phyloP scores from a whole-genome alignment of 2,329 filamentous ascomycete species.

The Trichoderma cornu-damae region DNA sequence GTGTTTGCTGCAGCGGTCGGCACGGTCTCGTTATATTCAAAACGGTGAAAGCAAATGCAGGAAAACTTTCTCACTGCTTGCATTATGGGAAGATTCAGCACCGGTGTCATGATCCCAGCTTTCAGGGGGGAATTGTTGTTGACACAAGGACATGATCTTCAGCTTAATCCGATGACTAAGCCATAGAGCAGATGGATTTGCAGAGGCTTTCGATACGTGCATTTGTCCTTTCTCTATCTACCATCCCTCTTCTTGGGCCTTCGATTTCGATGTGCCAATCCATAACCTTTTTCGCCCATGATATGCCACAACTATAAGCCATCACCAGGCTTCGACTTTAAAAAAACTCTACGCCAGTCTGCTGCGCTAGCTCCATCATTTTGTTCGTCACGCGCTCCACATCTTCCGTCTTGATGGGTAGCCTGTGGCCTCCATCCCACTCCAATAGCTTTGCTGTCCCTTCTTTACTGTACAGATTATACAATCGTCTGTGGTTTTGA shows the following conservation, averaged over 20 bases:
- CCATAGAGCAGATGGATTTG: neutral
- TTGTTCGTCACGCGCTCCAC: conserved; percentile 42
- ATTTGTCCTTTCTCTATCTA: no score
- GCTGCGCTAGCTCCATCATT: conserved; percentile 27
- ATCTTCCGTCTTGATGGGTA: conserved; percentile 64
- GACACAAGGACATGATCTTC: neutral
- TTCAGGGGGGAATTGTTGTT: conserved; percentile 3
- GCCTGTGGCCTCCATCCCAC: conserved; percentile 67
- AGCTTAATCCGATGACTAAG: neutral
- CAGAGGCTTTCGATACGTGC: neutral
- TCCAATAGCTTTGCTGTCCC: conserved; percentile 55
- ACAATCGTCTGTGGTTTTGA: conserved; percentile 46
- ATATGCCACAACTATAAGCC: neutral
- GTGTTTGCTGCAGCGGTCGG: neutral
- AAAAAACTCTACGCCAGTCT: conserved; percentile 13
- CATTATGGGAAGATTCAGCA: neutral
- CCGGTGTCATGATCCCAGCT: conserved; percentile 1
- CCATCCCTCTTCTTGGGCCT: neutral
- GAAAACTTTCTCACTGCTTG: no score
- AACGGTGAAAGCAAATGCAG: no score
- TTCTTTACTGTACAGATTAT: conserved; percentile 53
- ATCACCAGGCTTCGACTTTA: neutral
- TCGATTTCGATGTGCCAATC: neutral
- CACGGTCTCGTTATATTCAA: neutral
- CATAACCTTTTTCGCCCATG: neutral